Evolutionary conservation across 768 basidiomycete species (phyloP).

Genomic region (Leccinum subgranulosum): DNA sequence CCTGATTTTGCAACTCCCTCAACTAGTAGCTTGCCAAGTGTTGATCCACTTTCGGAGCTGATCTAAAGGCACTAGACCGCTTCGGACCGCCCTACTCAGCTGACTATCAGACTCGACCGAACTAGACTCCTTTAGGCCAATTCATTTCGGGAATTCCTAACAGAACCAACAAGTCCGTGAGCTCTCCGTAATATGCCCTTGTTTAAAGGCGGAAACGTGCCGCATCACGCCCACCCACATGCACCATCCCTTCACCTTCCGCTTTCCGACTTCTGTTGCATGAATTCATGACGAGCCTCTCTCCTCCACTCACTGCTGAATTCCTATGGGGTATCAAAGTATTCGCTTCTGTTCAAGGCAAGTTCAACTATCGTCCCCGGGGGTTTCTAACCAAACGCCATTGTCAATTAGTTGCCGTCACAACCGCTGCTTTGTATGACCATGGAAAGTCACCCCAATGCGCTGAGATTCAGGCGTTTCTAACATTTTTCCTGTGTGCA

Average conservation of each 20-base stretch:
- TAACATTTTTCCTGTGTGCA: neutral
- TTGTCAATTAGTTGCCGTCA: conserved; percentile 25
- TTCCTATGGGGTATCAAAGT: conserved; percentile 2
- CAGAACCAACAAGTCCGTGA: conserved; percentile 1
- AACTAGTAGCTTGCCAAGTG: neutral
- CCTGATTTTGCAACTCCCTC: neutral
- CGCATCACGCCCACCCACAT: neutral
- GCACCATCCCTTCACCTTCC: neutral
- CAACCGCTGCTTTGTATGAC: conserved; percentile 28
- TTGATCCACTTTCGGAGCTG: neutral
- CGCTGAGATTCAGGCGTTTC: neutral
- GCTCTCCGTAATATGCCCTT: neutral
- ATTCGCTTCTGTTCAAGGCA: conserved; percentile 25
- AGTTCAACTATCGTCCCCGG: neutral
- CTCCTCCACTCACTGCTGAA: conserved; percentile 8
- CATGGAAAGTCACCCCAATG: conserved; percentile 16
- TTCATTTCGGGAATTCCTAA: conserved; percentile 4
- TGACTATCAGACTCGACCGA: neutral
- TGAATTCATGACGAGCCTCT: conserved; percentile 21
- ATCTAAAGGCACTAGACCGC: neutral
- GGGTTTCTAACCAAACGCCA: conserved; percentile 1
- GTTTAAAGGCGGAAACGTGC: conserved; percentile 16
- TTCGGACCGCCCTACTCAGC: neutral
- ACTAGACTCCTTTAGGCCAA: conserved; percentile 8
- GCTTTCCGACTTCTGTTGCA: conserved; percentile 1